A percentile compares a stretch with the other conserved stretches of the same genome.
Evolutionary conservation across 2,329 filamentous ascomycete genomes (phyloP).

Genomic region (Chaetothyriales sp.): DNA sequence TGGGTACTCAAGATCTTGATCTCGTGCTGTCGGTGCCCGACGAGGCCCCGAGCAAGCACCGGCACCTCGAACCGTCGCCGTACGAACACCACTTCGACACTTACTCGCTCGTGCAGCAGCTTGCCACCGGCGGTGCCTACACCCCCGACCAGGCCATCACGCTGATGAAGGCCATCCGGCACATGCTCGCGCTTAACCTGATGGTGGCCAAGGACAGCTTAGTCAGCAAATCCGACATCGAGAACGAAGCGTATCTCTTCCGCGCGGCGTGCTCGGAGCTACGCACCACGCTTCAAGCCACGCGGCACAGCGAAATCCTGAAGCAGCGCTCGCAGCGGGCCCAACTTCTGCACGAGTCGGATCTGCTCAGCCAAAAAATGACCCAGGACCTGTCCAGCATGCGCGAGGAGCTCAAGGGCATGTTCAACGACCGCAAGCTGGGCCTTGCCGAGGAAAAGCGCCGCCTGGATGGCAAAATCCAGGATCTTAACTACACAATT

Average conservation of each 20-base stretch:
- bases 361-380: conserved; percentile 73
- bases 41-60: conserved; percentile 15
- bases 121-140: conserved; percentile 55
- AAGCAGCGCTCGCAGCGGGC: conserved; percentile 69
- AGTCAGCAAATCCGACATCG: conserved; percentile 81
- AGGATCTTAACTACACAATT: conserved; percentile 94
- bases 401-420: conserved; percentile 82
- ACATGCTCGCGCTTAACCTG: conserved; percentile 63
- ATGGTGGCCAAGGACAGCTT: conserved; percentile 65
- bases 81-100: conserved; percentile 97
- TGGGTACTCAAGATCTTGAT: conserved; percentile 22
- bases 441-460: conserved; percentile 77
- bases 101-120: conserved; percentile 71
- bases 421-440: conserved; percentile 96
- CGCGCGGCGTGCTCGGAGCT: conserved; percentile 86
- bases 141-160: conserved; percentile 61
- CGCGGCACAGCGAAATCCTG: conserved; percentile 63
- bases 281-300: conserved; percentile 70
- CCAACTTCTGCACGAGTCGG: conserved; percentile 84
- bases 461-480: conserved; percentile 70
- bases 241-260: conserved; percentile 93
- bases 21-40: conserved; percentile 29
- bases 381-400: conserved; percentile 69
- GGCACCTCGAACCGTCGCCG: conserved; percentile 50
- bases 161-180: conserved; percentile 82